phyloP scores from a whole-genome alignment of 768 basidiomycete species.

The Rhodotorula toruloides region DNA sequence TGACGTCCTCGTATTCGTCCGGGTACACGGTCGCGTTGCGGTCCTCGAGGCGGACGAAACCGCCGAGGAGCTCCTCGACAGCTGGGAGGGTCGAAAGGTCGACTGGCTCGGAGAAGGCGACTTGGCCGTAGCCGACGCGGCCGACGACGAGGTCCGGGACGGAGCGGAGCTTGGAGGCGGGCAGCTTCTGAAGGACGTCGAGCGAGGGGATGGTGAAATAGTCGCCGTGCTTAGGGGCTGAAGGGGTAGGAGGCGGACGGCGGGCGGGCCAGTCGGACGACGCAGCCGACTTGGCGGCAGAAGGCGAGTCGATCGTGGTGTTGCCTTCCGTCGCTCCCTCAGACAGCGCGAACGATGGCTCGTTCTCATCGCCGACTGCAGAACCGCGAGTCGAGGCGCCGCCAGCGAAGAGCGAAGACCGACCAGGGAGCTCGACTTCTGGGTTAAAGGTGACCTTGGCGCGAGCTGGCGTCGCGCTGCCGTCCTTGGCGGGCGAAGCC shows the following conservation, averaged over 20 bases:
- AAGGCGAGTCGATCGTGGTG: constrained; percentile 32
- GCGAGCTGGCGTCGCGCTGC: constrained; percentile 4
- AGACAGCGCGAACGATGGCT: constrained; percentile 14
- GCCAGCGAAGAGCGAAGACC: constrained; percentile 14
- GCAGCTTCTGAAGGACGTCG: constrained; percentile 61
- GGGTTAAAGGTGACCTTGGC: constrained; percentile 37
- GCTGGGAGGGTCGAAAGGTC: constrained; percentile 80
- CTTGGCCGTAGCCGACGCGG: constrained; percentile 83
- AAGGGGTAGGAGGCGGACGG: constrained; percentile 3
- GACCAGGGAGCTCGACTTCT: constrained; percentile 21
- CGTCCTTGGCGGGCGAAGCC: constrained; percentile 1
- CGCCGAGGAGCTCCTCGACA: constrained; percentile 76
- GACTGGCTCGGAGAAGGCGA: constrained; percentile 67
- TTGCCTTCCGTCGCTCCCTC: constrained; percentile 19
- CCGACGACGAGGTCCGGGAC: constrained; percentile 78
- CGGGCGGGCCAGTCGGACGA: constrained; percentile 11
- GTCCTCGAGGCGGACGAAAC: constrained; percentile 78
- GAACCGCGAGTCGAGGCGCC: background rate
- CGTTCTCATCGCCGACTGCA: background rate
- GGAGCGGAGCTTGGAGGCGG: constrained; percentile 66
- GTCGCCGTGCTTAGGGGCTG: constrained; percentile 64
- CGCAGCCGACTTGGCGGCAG: constrained; percentile 3
- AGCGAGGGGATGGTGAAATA: constrained; percentile 85
- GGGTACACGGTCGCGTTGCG: constrained; percentile 93
- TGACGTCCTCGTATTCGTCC: constrained; percentile 75